Percentiles rank a stretch among this genome's conserved stretches.
These are phyloP conservation scores for Solanum ossicruentum DNA, from an alignment of 257 asterid species.

Conservation along the genomic window DNA sequence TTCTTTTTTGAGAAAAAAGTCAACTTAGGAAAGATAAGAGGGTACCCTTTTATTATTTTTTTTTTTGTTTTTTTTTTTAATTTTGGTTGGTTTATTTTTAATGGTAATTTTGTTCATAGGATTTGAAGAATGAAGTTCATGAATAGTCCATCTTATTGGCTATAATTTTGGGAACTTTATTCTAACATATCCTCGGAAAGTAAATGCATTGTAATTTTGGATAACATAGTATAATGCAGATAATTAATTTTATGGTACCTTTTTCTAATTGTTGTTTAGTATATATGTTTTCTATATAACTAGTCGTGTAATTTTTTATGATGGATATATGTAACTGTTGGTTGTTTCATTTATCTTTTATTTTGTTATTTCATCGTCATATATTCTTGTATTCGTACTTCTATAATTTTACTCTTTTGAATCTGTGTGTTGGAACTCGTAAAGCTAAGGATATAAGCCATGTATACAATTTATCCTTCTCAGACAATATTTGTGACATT, in stretches of 20 bases:
- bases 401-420: neutral
- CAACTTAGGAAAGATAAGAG: conserved; percentile 12
- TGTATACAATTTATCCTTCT: accelerated
- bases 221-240: conserved; percentile 10
- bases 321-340: neutral
- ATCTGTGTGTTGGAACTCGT: no score
- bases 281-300: neutral
- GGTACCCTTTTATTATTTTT: neutral
- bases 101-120: conserved; percentile 12
- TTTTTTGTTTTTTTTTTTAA: neutral
- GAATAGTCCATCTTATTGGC: conserved; percentile 26
- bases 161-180: conserved; percentile 68
- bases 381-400: neutral
- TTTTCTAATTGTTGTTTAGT: neutral
- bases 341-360: neutral
- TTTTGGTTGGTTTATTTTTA: neutral
- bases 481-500: neutral
- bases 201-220: conserved; percentile 39
- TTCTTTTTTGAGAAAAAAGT: neutral
- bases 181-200: conserved; percentile 28
- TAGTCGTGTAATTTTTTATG: neutral
- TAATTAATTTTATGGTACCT: conserved; percentile 9
- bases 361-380: neutral
- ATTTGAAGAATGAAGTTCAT: conserved; percentile 32
- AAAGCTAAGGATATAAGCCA: neutral